Base-by-base conservation (phyloP, 2,329 filamentous ascomycete species). In the Curvularia sp. region DNA sequence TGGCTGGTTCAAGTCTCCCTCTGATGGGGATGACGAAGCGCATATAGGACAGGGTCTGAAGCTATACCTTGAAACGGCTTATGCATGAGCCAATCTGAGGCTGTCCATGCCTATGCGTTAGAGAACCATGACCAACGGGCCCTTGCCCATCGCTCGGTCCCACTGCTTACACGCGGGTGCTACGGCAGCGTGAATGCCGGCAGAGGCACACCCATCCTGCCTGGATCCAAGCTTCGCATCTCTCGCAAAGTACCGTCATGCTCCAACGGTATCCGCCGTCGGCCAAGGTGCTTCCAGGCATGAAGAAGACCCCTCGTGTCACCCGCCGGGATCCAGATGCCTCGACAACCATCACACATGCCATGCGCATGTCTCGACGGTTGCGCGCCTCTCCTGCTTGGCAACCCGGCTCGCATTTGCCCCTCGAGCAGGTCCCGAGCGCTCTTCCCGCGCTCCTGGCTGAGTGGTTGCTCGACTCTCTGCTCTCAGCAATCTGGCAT, bases 11-110 rank as follows among this genome's bases (percentile, higher is more conserved):
- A 74, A 26, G 41, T 74, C 18, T 70, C 64, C 70, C 66, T 58
- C 64, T 66, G 55, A 61, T 60, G 66, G 67, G 72, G 67, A 72
- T 69, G 66, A 59, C 69, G 65, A 75, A 72, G 67, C 73, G 75
- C 73, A 71, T 77, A 78, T 78, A 74, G 72, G 51, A n/a, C 71
- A 52, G 55, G 75, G 72, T 55, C 57, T 43, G 57, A 57, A 62
- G 69, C 69, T 74, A 73, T 67, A 66, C 69, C 71, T 74, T 77
- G 73, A 78, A 77, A 77, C 75, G 70, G 73, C 71, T 71, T 72
- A 65, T 68, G 76, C 74, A 75, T 75, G 73, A 75, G 75, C 72
- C 73, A 72, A 71, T 74, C 72, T 75, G 71, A 73, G 65, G 68
- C 71, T 67, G 65, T 62, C 63, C 69, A 72, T 73, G 71, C 72